These are phyloP conservation scores for Hsuehochloa calcarea DNA, from an alignment of 176 grass and related monocot species.

Conservation along the genomic window DNA sequence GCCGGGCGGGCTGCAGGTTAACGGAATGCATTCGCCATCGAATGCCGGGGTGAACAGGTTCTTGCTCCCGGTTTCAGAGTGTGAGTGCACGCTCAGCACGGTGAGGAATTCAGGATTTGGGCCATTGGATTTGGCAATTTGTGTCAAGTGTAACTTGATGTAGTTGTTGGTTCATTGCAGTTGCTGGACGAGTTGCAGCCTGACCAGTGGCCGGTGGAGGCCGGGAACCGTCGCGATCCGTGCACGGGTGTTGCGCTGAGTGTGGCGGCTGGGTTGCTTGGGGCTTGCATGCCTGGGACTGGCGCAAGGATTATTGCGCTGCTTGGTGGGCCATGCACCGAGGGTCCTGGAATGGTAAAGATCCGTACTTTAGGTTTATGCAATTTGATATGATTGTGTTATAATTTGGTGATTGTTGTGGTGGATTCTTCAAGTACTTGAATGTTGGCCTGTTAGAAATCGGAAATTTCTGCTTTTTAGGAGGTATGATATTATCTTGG, in stretches of 20 bases:
- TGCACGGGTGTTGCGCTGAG: conserved; percentile 94
- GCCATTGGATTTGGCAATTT: background rate
- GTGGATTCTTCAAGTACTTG: conserved; percentile 23
- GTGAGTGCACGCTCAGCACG: conserved; percentile 80
- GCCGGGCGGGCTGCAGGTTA: conserved; percentile 35
- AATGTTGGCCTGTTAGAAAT: background rate
- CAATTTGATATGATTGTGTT: conserved; percentile 7
- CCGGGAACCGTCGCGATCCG: conserved; percentile 68
- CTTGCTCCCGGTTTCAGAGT: conserved; percentile 83
- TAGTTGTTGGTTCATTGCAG: conserved; percentile 42
- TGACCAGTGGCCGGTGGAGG: conserved; percentile 88
- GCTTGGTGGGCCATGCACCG: conserved; percentile 85
- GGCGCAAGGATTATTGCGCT: conserved; percentile 88
- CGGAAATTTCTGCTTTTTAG: background rate
- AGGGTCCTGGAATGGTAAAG: conserved; percentile 95
- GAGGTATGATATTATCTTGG: background rate
- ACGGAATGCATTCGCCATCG: conserved; percentile 51
- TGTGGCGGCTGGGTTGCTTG: conserved; percentile 84
- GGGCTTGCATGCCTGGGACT: conserved; percentile 82
- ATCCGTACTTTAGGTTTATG: conserved; percentile 9
- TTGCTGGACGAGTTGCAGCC: conserved; percentile 88
- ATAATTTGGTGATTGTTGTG: background rate
- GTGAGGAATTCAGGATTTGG: conserved; percentile 39
- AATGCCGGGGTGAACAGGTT: conserved; percentile 68
- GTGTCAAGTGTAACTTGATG: background rate